Evolutionary conservation across 2,329 filamentous ascomycete genomes (phyloP), one percentile per base, ranked within the genome.

Genomic region (Blastomyces silverae): DNA sequence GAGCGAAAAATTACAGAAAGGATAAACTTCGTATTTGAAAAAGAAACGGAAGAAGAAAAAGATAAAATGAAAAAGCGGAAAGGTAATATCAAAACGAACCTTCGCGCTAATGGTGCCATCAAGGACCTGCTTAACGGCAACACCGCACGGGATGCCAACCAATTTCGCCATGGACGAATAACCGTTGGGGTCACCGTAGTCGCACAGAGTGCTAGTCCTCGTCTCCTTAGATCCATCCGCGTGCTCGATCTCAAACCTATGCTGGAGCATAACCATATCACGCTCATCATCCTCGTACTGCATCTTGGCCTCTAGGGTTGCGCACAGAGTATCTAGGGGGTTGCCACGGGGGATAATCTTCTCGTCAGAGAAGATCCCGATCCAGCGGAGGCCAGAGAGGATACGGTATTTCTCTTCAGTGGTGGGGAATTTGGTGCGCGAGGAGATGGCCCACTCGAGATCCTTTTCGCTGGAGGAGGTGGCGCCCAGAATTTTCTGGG

Each of bases 291-390:
- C 82, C 73, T 85, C 89, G 77, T 88, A 96, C 78, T 90, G 85
- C 90, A 96, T 95, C 86, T 95, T 96, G 82, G 90, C 80, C 82
- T 96, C 91, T 39, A 96, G 85, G 2, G 87, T 89, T 42, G 90
- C 91, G 80, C 92, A 96, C 50, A 96, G 86, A n/a, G 90, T 93
- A 77, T 96, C 92, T 31, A 96, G 84, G 3, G 91, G 89, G 81
- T 90, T 96, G 64, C 87, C 89, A 64, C 86, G 82, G 37, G 90
- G 88, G 6, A 80, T 88, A 73, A 89, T 91, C 75, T 85, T 80
- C 73, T 85, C 83, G 69, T 87, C 83, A 55, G 85, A 88, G 79
- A 91, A 89, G 67, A 87, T 75, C 39, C 84, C 84, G 64, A 81
- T 82, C 90, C 90, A 94, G 69, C 84, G 83, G 46, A 94, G 83